A percentile compares a stretch with the other conserved stretches of the same genome.
Evolutionary conservation across 73 alveolate genomes (phyloP).

Genomic region (Paramecium tetraurelia): DNA sequence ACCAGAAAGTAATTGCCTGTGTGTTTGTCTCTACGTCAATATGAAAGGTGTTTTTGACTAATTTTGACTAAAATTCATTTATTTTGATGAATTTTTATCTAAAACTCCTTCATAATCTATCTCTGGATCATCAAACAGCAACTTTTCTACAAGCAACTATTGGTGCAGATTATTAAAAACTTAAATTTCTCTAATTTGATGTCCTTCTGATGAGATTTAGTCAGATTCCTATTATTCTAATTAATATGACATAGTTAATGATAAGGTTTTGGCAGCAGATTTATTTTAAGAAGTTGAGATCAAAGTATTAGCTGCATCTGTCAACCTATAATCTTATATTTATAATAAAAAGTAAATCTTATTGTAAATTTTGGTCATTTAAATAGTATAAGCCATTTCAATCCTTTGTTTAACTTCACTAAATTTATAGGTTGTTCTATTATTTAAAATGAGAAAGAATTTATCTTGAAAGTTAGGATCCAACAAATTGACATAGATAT

Average conservation of each 20-base stretch:
- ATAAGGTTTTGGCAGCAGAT: not conserved
- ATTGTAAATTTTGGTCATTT: not conserved
- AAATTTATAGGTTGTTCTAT: not conserved
- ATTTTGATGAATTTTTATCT: not conserved
- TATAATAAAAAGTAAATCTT: not conserved
- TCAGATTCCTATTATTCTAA: not conserved
- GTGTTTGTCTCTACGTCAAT: not conserved
- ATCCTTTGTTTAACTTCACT: not conserved
- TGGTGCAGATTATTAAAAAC: not conserved
- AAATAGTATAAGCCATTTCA: not conserved
- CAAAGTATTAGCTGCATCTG: not conserved
- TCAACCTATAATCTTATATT: not conserved
- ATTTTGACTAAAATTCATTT: not conserved
- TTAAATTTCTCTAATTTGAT: not conserved
- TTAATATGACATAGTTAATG: not conserved
- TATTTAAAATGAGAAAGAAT: not conserved
- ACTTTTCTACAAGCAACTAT: not conserved
- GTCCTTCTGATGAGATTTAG: not conserved
- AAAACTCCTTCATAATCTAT: not conserved
- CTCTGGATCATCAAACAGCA: constrained; percentile 1
- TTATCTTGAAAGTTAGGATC: not conserved
- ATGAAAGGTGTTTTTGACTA: not conserved
- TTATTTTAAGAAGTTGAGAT: not conserved
- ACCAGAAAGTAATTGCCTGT: not conserved
- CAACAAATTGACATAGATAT: not conserved